Evolutionary conservation across 192 early-diverging fungal genomes (phyloP), one percentile per base, ranked within the genome.

Genomic region (Allomyces javanicus): DNA sequence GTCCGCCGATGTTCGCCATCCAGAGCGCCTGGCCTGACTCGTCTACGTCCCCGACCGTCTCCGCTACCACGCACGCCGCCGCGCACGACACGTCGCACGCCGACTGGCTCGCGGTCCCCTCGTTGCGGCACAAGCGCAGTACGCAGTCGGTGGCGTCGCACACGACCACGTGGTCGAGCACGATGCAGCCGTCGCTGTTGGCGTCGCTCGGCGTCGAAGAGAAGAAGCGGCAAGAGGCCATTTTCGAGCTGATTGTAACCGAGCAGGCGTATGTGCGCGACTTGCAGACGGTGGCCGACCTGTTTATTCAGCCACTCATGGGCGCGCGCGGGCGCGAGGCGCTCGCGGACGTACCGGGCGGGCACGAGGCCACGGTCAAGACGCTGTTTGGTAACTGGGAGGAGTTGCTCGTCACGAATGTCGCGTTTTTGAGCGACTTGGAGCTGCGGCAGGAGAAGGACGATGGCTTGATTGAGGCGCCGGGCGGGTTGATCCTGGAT

Each of bases 201-300:
- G 83, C 86, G 65, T 79, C 81, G 0, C 78, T 94, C 7, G 85
- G 85, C 11, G 74, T 81, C 27, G 69, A 81, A 40, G 92, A 98
- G 70, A 81, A 85, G 63, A 89, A 91, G 68, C 83, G 94, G 0
- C 95, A 98, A 71, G 92, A 98, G 75, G 82, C 85, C 44, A 89
- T 98, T 70, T 95, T 86, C 70, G 95, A 98, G 75, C 68, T 96
- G 61, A 88, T 95, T 25, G 84, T 90, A 58, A 93, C 87, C 9
- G 90, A 98, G 71, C 84, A 85, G 66, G 88, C 96, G 71, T 98
- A 91, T 79, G 88, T 95, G 50, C 79, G 79, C 58, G 92, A 97
- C 64, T 76, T 97, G 45, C 85, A 85, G 65, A 82, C 88, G 40
- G 74, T 96, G 12, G 79, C 86, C 71, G 84, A 82, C 67, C 88